Percentiles rank a stretch among this genome's conserved stretches.
These are phyloP conservation scores for Buxus sempervirens DNA, from an alignment of 164 flowering plant genomes.

Conservation along the genomic window DNA sequence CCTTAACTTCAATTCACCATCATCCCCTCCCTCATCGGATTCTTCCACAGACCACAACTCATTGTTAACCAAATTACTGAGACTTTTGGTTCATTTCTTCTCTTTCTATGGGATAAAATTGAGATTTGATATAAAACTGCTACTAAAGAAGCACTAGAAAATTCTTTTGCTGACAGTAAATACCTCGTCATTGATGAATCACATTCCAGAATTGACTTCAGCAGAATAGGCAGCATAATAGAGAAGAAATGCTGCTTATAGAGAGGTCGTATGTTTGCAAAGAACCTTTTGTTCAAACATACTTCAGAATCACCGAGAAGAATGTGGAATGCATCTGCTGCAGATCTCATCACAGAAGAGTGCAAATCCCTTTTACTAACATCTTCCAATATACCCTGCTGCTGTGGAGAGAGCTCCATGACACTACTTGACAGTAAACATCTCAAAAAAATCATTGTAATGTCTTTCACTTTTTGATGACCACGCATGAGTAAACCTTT, in stretches of 20 bases:
- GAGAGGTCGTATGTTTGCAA: constrained; percentile 76
- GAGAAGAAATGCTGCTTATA: constrained; percentile 90
- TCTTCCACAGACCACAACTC: too few relatives aligned
- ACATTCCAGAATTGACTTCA: constrained; percentile 43
- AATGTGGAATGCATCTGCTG: constrained; percentile 78
- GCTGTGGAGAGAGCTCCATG: constrained; percentile 8
- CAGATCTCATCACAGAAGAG: constrained; percentile 37
- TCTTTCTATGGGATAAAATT: too few relatives aligned
- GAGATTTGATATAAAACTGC: neutral
- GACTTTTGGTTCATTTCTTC: too few relatives aligned
- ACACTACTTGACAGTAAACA: constrained; percentile 37
- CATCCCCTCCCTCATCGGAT: too few relatives aligned
- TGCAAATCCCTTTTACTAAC: constrained; percentile 20
- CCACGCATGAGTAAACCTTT: constrained; percentile 96
- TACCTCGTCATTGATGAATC: constrained; percentile 54
- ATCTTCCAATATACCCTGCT: constrained; percentile 19
- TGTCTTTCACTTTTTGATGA: constrained; percentile 65
- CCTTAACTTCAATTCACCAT: too few relatives aligned
- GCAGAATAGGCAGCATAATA: constrained; percentile 61
- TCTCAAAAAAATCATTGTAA: constrained; percentile 52
- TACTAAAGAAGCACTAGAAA: neutral
- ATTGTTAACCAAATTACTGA: too few relatives aligned
- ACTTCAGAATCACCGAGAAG: constrained; percentile 72
- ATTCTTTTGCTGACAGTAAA: neutral
- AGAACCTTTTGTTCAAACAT: constrained; percentile 71